These are phyloP conservation scores for Candida ulmi DNA, from an alignment of 805 yeast species.

Conservation along the genomic window DNA sequence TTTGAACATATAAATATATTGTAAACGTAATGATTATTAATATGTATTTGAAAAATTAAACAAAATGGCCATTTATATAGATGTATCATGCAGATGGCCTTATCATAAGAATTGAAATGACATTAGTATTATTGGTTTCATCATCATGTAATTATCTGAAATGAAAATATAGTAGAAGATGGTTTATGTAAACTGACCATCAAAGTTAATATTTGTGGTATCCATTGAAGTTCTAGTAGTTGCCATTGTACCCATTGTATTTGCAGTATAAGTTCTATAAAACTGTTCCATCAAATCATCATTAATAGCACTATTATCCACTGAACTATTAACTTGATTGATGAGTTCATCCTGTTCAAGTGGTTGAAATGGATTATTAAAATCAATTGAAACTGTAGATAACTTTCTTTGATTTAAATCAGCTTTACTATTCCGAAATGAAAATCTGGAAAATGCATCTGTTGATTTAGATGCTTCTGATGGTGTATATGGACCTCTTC, in stretches of 20 bases:
- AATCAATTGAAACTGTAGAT: background rate
- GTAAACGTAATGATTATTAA: no score
- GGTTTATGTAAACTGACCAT: background rate
- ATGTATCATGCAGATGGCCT: no score
- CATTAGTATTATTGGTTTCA: no score
- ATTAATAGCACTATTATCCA: no score
- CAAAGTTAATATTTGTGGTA: slow-evolving; percentile 7
- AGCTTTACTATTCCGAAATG: slow-evolving; percentile 4
- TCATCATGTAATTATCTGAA: no score
- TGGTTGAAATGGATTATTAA: background rate
- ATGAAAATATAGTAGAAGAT: no score
- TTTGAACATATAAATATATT: no score
- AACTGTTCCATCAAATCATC: no score
- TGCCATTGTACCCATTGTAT: slow-evolving; percentile 6
- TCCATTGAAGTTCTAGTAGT: slow-evolving; percentile 13
- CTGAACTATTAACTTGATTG: no score
- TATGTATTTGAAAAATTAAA: no score
- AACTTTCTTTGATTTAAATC: background rate
- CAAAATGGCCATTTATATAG: no score
- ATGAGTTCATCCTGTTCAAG: background rate
- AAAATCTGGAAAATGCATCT: slow-evolving; percentile 6
- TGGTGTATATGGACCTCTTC: slow-evolving; percentile 2
- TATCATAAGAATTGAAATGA: no score
- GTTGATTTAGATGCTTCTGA: slow-evolving; percentile 6
- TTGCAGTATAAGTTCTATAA: slow-evolving; percentile 2